Percentiles rank a stretch among this genome's conserved stretches.
phyloP scores from a whole-genome alignment of 495 filamentous ascomycete genomes.

The Melanomma pulvis-pyrius region DNA sequence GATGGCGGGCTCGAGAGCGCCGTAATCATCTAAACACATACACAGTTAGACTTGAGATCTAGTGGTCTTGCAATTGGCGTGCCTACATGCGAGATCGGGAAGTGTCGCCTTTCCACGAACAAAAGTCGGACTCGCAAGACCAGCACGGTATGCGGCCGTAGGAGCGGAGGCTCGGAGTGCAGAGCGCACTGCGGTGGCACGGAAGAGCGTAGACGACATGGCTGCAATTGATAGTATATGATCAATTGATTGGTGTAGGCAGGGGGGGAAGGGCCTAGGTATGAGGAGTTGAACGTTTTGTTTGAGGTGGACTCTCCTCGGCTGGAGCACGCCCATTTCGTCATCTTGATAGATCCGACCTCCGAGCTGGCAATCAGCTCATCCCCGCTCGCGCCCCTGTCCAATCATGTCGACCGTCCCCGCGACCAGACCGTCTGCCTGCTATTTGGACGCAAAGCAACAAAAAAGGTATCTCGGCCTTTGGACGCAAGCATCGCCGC shows the following conservation, averaged over 20 bases:
- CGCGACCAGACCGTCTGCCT: background rate
- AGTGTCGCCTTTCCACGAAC: constrained; percentile 86
- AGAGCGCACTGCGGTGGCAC: constrained; percentile 54
- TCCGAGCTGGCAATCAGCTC: background rate
- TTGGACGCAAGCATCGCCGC: background rate
- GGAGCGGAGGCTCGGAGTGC: constrained; percentile 58
- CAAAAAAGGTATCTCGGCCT: background rate
- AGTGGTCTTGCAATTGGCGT: background rate
- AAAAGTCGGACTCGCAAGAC: constrained; percentile 71
- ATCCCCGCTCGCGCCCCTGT: background rate
- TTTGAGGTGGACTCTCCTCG: constrained; percentile 5
- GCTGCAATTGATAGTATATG: constrained; percentile 31
- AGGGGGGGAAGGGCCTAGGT: background rate
- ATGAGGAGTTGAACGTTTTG: background rate
- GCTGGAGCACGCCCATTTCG: constrained; percentile 12
- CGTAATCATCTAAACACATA: constrained; percentile 47
- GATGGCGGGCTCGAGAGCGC: constrained; percentile 89
- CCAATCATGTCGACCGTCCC: background rate
- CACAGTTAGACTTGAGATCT: background rate
- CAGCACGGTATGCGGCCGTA: constrained; percentile 56
- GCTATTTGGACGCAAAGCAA: background rate
- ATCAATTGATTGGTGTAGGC: constrained; percentile 13
- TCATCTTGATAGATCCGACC: constrained; percentile 6
- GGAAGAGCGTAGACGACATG: constrained; percentile 63
- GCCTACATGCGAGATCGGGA: constrained; percentile 89